These are phyloP conservation scores for Erodium trifolium DNA, from an alignment of 441 rosid species.

Conservation along the genomic window DNA sequence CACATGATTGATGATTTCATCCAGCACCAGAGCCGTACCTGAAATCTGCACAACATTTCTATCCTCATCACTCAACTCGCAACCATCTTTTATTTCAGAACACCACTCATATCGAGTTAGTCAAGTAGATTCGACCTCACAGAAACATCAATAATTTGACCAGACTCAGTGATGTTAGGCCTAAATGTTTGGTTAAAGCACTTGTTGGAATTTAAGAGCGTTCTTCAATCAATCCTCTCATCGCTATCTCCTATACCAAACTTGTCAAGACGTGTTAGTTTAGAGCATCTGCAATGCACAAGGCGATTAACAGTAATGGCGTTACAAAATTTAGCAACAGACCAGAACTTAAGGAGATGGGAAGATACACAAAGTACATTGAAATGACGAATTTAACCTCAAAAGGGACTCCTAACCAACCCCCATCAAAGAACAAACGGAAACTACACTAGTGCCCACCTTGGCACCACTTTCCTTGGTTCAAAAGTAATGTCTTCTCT, in stretches of 20 bases:
- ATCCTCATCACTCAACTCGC: neutral
- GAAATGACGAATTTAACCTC: slow-evolving; percentile 24
- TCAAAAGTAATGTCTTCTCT: slow-evolving; percentile 26
- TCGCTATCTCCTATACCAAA: slow-evolving; percentile 32
- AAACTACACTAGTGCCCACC: slow-evolving; percentile 29
- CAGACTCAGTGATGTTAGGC: slow-evolving; percentile 35
- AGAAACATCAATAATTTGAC: neutral
- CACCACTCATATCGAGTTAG: neutral
- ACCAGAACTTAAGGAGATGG: neutral
- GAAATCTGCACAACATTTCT: slow-evolving; percentile 55
- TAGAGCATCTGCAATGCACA: too few relatives aligned
- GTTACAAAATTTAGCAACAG: neutral
- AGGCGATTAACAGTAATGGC: too few relatives aligned
- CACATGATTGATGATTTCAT: slow-evolving; percentile 83
- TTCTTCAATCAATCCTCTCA: slow-evolving; percentile 26
- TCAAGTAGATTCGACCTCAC: neutral
- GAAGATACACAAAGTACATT: slow-evolving; percentile 8
- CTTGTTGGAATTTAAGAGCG: slow-evolving; percentile 21
- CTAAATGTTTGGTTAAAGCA: slow-evolving; percentile 30
- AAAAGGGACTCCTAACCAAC: slow-evolving; percentile 24
- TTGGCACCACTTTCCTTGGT: slow-evolving; percentile 19
- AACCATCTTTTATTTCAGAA: neutral
- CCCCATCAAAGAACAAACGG: slow-evolving; percentile 10
- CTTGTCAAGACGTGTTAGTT: slow-evolving; percentile 31
- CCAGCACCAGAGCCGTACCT: slow-evolving; percentile 80